Evolutionary conservation across 179 eudicot species (phyloP), one percentile per base, ranked within the genome.

Genomic region (Spergularia azorica): DNA sequence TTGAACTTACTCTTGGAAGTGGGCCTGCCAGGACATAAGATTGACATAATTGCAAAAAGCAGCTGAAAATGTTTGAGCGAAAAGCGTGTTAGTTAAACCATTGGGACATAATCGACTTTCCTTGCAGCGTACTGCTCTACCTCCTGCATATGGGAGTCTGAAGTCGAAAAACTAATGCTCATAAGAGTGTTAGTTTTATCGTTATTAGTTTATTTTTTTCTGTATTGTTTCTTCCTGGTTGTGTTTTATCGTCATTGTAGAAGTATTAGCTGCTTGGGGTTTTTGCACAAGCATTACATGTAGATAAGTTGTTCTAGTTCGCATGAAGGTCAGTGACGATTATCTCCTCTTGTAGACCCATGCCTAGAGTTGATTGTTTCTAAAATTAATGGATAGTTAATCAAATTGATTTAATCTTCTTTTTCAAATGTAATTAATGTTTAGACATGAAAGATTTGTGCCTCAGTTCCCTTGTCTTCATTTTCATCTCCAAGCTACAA

Each of bases 1-100:
- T 95, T 70, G 98, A 95, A 79, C 98, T 95, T 80, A 95, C 98
- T 9, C 95, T 95, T 63, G 98, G 94, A 70, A 87, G 86, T 76
- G 93, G 94, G 26, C 87, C 84, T 41, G 50, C 89, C n/a, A 78
- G 87, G 63, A 82, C 72, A 46, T 89, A 81, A 73, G 71, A 13
- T 67, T 48, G 16, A 36, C 16, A 67, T 41, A 50, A 9, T 11
- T 51, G 26, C 36, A 60, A 26, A 26, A 58, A 13, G 9, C 16
- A 59, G 11, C 9, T 63, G 38, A 55, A 71, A 70, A 26, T 38
- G 77, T 26, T 54, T 36, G 50, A 13, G 51, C 38, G 21, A 54
- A 39, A 46, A 62, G 21, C 21, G 11, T 11, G 43, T 41, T 52
- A n/a, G 63, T 59, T 71, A 46, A 38, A 46, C 50, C 61, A 21